Evolutionary conservation across 192 early-diverging fungal species (phyloP).

Genomic region (Coemansia sp.): DNA sequence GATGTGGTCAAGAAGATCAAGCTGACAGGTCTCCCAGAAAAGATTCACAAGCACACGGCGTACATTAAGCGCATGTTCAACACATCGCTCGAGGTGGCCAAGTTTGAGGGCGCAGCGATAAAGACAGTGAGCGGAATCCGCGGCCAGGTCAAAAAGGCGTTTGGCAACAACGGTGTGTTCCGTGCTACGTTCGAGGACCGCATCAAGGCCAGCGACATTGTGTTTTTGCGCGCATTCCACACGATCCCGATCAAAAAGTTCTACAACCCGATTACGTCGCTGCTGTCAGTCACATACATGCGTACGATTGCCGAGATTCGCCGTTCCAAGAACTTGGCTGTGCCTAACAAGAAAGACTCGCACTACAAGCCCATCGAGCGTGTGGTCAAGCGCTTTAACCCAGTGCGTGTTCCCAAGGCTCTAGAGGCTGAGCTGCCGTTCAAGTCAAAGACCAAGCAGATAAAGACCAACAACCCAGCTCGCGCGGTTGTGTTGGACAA

Average conservation of each 20-base stretch:
- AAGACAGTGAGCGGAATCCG: slow-evolving; percentile 96
- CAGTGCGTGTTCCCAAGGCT: slow-evolving; percentile 75
- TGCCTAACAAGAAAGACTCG: slow-evolving; percentile 82
- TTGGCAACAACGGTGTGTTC: slow-evolving; percentile 87
- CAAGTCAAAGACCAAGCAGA: slow-evolving; percentile 80
- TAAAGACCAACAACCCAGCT: slow-evolving; percentile 25
- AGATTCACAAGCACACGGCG: slow-evolving; percentile 96
- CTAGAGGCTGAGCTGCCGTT: slow-evolving; percentile 86
- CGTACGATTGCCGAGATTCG: slow-evolving; percentile 85
- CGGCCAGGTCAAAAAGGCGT: slow-evolving; percentile 94
- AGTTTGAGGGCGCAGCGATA: slow-evolving; percentile 95
- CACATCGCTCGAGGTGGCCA: slow-evolving; percentile 92
- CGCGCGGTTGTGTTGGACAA: slow-evolving; percentile 90
- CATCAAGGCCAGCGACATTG: slow-evolving; percentile 95
- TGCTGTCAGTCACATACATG: slow-evolving; percentile 89
- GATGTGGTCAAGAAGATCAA: slow-evolving; percentile 99
- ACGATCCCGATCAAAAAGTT: slow-evolving; percentile 91
- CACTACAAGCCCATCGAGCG: slow-evolving; percentile 85
- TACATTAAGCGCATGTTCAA: slow-evolving; percentile 99
- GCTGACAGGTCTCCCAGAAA: slow-evolving; percentile 90
- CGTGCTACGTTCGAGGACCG: slow-evolving; percentile 99
- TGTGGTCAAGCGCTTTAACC: slow-evolving; percentile 74
- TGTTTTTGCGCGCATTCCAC: slow-evolving; percentile 97
- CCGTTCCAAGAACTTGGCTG: slow-evolving; percentile 59
- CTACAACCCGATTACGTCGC: slow-evolving; percentile 97